Percentiles rank a stretch among this genome's conserved stretches.
phyloP scores from a whole-genome alignment of 108 stramenopile genomes.

The Parmales sp. region DNA sequence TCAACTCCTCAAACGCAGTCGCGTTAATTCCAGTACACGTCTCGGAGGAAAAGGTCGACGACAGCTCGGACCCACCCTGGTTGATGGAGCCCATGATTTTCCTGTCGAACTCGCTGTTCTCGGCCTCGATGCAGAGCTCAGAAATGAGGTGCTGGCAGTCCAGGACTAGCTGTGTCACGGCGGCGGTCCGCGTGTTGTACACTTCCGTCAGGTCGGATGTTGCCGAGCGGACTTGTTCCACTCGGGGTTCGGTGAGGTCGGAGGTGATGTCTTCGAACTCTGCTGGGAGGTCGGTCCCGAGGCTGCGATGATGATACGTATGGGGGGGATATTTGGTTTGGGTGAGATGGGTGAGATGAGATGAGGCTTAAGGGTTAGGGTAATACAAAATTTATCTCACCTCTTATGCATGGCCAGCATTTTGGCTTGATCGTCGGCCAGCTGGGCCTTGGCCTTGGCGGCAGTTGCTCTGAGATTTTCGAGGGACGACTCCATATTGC shows the following conservation, averaged over 20 bases:
- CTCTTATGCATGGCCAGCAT: background rate
- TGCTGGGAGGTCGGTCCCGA: background rate
- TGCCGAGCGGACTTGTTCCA: background rate
- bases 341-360: background rate
- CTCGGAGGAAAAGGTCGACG: slow-evolving; percentile 52
- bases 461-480: background rate
- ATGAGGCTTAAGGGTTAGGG: background rate
- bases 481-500: background rate
- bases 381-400: background rate
- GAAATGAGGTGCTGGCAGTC: slow-evolving; percentile 70
- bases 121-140: slow-evolving; percentile 56
- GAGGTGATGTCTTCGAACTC: background rate
- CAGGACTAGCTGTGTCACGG: slow-evolving; percentile 51
- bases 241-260: background rate
- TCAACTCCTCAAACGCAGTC: slow-evolving; percentile 55
- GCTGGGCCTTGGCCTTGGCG: background rate
- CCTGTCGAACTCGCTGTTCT: slow-evolving; percentile 33
- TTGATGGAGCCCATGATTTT: slow-evolving; percentile 43
- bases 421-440: background rate
- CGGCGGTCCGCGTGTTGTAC: slow-evolving; percentile 41
- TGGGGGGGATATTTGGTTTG: background rate
- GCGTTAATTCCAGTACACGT: slow-evolving; percentile 68
- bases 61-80: slow-evolving; percentile 38
- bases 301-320: background rate
- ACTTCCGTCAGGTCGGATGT: slow-evolving; percentile 18